Conservation (phyloP, 192 early-diverging fungal genomes). For the Gonapodya sp. region DNA sequence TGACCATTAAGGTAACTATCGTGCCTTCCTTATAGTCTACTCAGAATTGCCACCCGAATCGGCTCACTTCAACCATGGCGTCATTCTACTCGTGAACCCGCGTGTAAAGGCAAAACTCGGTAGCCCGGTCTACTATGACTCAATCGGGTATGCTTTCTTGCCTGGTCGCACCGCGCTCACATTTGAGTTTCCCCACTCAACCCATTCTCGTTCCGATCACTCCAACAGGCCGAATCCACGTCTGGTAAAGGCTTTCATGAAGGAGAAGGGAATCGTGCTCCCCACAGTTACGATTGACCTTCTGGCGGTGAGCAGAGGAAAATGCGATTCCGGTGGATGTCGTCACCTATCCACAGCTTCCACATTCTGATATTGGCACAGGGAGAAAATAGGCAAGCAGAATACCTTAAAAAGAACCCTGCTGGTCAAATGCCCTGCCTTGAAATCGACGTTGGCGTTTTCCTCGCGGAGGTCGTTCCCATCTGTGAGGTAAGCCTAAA, state of each 20-base stretch:
- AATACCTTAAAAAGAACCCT: background rate
- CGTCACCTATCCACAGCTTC: too few relatives aligned
- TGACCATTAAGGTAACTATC: too few relatives aligned
- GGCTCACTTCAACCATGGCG: too few relatives aligned
- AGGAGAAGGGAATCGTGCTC: constrained; percentile 7
- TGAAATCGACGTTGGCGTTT: background rate
- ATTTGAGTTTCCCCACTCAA: background rate
- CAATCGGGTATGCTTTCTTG: background rate
- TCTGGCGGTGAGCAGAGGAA: too few relatives aligned
- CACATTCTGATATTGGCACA: too few relatives aligned
- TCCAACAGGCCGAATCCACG: constrained; percentile 6
- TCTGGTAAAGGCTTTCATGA: constrained; percentile 7
- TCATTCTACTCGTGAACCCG: too few relatives aligned
- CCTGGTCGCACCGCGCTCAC: background rate
- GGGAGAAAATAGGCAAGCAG: background rate
- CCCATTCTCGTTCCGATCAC: too few relatives aligned
- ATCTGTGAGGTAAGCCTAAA: background rate
- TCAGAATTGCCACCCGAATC: too few relatives aligned
- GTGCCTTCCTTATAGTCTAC: too few relatives aligned
- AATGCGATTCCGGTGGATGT: too few relatives aligned
- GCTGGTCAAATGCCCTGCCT: constrained; percentile 10
- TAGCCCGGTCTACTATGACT: constrained; percentile 3
- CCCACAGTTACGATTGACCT: background rate
- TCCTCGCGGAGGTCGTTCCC: background rate
- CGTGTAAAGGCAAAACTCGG: background rate